Conservation (phyloP, 257 asterid species). For the Ligustrum vulgare region DNA sequence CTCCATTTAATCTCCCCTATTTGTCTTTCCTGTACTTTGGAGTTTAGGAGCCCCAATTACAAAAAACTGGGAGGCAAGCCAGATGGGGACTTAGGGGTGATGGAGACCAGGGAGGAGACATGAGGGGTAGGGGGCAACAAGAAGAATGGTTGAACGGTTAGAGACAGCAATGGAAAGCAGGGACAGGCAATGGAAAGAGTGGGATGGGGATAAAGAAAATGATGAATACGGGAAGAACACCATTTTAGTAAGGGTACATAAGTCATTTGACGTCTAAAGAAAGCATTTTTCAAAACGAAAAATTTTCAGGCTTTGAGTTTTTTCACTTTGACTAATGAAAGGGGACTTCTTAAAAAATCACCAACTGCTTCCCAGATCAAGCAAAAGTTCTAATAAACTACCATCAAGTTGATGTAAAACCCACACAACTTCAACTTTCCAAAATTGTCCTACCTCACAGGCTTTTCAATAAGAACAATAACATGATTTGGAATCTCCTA, state of each 20-base stretch:
- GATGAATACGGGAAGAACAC: background rate
- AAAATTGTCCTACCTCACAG: constrained; percentile 2
- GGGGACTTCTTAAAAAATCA: background rate
- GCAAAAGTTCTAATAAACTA: background rate
- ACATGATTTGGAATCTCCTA: background rate
- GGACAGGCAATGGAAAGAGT: background rate
- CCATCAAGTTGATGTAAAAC: background rate
- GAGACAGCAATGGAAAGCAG: background rate
- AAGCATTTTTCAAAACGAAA: background rate
- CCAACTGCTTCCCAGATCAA: too few relatives aligned
- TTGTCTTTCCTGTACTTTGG: background rate
- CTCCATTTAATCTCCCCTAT: background rate
- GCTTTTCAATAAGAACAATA: background rate
- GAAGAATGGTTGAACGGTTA: background rate
- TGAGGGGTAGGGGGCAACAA: background rate
- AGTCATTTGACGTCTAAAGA: background rate
- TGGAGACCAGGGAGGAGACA: background rate
- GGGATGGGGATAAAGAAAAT: background rate
- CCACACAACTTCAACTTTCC: background rate
- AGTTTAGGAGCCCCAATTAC: background rate
- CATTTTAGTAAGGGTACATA: background rate
- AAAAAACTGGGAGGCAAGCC: background rate
- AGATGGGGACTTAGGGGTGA: background rate
- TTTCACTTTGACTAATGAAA: background rate
- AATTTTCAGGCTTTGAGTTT: background rate